phyloP scores from a whole-genome alignment of 495 filamentous ascomycete genomes.

The Rusavskia elegans region DNA sequence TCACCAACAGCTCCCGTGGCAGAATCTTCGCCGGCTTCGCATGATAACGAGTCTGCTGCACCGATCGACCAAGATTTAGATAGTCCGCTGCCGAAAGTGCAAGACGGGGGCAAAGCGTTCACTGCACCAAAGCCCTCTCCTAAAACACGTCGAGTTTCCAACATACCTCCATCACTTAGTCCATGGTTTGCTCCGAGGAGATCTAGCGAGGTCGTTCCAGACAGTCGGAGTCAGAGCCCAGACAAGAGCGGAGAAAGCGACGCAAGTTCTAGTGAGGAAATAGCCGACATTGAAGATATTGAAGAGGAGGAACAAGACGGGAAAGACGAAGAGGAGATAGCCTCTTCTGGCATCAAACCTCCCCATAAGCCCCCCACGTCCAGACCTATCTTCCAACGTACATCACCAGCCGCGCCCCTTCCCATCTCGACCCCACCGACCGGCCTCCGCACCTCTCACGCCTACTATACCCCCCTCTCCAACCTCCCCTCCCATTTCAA shows the following conservation, averaged over 20 bases:
- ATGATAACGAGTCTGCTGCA: neutral
- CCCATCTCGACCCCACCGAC: constrained; percentile 11
- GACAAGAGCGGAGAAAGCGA: neutral
- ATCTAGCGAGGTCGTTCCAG: constrained; percentile 6
- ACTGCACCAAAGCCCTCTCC: neutral
- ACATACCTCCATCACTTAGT: constrained; percentile 4
- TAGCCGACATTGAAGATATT: neutral
- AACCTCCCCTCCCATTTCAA: constrained; percentile 39
- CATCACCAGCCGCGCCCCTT: neutral
- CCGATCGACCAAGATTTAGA: neutral
- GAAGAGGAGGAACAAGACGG: neutral
- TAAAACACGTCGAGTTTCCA: neutral
- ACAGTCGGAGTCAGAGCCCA: constrained; percentile 6
- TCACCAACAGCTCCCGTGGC: neutral
- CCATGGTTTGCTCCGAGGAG: constrained; percentile 12
- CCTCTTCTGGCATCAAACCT: constrained; percentile 2
- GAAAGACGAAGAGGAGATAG: neutral
- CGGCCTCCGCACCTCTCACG: constrained; percentile 43
- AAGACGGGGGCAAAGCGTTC: neutral
- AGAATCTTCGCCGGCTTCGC: neutral
- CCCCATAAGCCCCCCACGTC: constrained; percentile 5
- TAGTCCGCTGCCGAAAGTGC: constrained; percentile 7
- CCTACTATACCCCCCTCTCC: constrained; percentile 54
- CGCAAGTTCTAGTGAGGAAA: constrained; percentile 7
- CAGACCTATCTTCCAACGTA: neutral